Evolutionary conservation across 129 eudicot species (phyloP).

Genomic region (Centrapalus pauciflorus): DNA sequence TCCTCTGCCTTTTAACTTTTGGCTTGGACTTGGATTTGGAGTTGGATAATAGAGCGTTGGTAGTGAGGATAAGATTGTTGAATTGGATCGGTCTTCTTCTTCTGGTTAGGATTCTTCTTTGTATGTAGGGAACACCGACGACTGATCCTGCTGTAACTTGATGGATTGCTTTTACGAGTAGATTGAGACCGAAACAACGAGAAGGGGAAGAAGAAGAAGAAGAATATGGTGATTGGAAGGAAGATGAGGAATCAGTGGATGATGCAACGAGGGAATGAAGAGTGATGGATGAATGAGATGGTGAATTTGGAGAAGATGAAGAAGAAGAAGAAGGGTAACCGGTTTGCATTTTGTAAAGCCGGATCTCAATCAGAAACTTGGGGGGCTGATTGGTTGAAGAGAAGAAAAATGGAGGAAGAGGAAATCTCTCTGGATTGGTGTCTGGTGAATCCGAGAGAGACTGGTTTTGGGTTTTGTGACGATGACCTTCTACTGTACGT

Average conservation of each 20-base stretch:
- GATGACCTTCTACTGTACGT: conserved; percentile 4
- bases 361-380: background rate
- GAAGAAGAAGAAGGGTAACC: conserved; percentile 4
- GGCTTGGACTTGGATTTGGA: conserved; percentile 1
- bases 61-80: conserved; percentile 28
- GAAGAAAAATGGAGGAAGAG: conserved; percentile 3
- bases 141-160: conserved; percentile 62
- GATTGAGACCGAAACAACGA: conserved; percentile 68
- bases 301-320: conserved; percentile 25
- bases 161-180: conserved; percentile 69
- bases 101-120: conserved; percentile 35
- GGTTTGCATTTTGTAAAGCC: conserved; percentile 13
- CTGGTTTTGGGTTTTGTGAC: conserved; percentile 12
- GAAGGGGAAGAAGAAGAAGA: conserved; percentile 5
- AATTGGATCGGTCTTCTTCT: conserved; percentile 30
- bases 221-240: conserved; percentile 17
- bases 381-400: background rate
- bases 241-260: conserved; percentile 24
- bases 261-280: conserved; percentile 27
- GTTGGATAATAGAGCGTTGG: background rate
- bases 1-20: conserved; percentile 26
- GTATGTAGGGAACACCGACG: conserved; percentile 69
- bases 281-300: conserved; percentile 37
- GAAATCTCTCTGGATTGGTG: conserved; percentile 4
- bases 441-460: conserved; percentile 12